These are phyloP conservation scores for Collybiopsis confluens DNA, from an alignment of 768 basidiomycete genomes.

Conservation along the genomic window DNA sequence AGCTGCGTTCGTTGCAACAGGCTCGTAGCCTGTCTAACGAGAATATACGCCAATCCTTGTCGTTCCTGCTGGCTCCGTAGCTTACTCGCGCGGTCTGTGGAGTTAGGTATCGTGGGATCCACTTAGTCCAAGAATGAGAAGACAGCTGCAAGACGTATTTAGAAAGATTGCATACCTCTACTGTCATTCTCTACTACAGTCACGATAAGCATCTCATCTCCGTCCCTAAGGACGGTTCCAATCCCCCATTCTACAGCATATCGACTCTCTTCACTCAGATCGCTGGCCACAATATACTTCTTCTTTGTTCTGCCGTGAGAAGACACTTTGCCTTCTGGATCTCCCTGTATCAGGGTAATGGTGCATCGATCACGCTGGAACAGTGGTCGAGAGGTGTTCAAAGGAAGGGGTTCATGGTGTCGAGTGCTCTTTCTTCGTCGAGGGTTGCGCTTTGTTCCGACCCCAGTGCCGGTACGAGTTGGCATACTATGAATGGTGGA, in stretches of 20 bases:
- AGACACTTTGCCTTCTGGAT: conserved; percentile 52
- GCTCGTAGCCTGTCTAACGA: conserved; percentile 84
- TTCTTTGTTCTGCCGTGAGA: conserved; percentile 47
- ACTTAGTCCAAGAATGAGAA: conserved; percentile 33
- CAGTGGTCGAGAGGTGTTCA: conserved; percentile 69
- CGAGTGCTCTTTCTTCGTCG: conserved; percentile 60
- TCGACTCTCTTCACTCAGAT: conserved; percentile 88
- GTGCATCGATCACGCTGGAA: conserved; percentile 94
- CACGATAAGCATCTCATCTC: conserved; percentile 89
- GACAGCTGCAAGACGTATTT: not conserved
- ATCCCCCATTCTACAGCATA: conserved; percentile 99
- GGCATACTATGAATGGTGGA: conserved; percentile 45
- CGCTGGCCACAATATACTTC: conserved; percentile 88
- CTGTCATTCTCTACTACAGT: conserved; percentile 90
- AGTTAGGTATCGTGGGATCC: conserved; percentile 65
- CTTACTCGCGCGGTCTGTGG: conserved; percentile 73
- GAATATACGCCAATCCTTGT: conserved; percentile 83
- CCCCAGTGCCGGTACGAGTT: conserved; percentile 33
- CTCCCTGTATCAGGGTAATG: conserved; percentile 82
- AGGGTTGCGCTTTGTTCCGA: conserved; percentile 36
- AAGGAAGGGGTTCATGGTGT: conserved; percentile 58
- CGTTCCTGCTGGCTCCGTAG: conserved; percentile 92
- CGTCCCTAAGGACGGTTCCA: conserved; percentile 91
- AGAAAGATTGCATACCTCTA: conserved; percentile 54
- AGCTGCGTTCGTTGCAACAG: conserved; percentile 88